Conservation (phyloP, 2,329 filamentous ascomycete genomes). For the Ceratocystiopsis sp. region DNA sequence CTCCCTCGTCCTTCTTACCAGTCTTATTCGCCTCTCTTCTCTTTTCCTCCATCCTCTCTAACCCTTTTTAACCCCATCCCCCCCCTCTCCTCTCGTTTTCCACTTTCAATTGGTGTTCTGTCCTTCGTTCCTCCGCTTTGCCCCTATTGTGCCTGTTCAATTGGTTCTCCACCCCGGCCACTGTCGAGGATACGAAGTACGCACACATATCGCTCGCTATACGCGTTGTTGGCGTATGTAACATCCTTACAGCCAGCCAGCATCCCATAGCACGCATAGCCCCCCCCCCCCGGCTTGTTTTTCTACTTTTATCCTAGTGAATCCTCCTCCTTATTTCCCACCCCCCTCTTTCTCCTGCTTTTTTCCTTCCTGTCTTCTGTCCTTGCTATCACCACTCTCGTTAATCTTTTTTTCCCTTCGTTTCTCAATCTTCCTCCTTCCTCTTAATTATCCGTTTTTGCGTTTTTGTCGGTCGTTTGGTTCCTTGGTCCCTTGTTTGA, state of each 20-base stretch:
- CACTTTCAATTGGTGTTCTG: background rate
- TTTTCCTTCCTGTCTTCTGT: slow-evolving; percentile 1
- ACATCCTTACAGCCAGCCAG: too few species aligned
- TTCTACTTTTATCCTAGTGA: background rate
- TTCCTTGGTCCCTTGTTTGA: background rate
- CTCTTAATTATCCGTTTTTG: background rate
- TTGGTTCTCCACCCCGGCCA: background rate
- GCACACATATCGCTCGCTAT: background rate
- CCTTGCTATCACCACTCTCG: background rate
- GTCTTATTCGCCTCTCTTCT: background rate
- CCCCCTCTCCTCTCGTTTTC: background rate
- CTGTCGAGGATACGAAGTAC: background rate
- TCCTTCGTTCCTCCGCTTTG: background rate
- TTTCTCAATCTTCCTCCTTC: background rate
- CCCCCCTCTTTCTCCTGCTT: background rate
- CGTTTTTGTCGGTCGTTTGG: background rate
- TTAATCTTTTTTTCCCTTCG: background rate
- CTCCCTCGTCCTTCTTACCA: background rate
- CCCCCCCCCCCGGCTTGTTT: background rate
- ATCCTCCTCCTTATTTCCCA: background rate
- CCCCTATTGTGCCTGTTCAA: too few species aligned
- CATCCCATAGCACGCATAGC: background rate
- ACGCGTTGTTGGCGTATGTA: too few species aligned
- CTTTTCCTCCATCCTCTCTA: background rate
- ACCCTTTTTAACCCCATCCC: background rate